Conservation (phyloP, 345 rosid genomes). For the Barbarea vulgaris region DNA sequence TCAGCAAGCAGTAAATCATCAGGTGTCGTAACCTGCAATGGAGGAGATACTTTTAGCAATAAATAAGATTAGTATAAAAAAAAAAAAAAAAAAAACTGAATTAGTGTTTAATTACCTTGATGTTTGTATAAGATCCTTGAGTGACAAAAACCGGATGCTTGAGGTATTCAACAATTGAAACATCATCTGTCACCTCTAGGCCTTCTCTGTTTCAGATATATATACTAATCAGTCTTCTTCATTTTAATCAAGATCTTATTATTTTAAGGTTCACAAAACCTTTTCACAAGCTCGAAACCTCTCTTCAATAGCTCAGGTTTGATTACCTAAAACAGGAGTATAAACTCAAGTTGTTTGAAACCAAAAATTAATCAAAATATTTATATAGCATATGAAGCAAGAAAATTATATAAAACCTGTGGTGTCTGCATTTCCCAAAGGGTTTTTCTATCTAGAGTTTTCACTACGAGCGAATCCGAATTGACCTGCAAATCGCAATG, state of each 20-base stretch:
- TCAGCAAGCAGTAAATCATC: conserved; percentile 90
- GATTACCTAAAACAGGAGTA: conserved; percentile 58
- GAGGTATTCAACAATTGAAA: conserved; percentile 90
- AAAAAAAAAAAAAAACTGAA: background rate
- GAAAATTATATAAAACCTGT: conserved; percentile 53
- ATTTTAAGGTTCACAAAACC: conserved; percentile 46
- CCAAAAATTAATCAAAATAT: background rate
- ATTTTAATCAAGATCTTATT: background rate
- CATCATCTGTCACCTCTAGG: conserved; percentile 93
- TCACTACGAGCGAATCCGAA: conserved; percentile 72
- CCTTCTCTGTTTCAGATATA: conserved; percentile 57
- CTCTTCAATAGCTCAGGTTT: conserved; percentile 72
- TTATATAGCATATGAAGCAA: background rate
- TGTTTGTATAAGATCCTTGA: conserved; percentile 92
- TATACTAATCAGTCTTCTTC: background rate
- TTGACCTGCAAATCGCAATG: conserved; percentile 56
- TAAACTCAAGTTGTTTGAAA: background rate
- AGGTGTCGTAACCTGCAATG: conserved; percentile 81
- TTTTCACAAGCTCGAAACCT: conserved; percentile 88
- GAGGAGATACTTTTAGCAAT: background rate
- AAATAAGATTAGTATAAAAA: background rate
- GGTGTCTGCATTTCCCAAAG: conserved; percentile 99
- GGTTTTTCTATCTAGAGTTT: conserved; percentile 84
- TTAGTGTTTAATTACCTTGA: conserved; percentile 58
- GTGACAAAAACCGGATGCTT: conserved; percentile 85